phyloP scores from a whole-genome alignment of 2,329 filamentous ascomycete genomes.

The Saccharata proteae region DNA sequence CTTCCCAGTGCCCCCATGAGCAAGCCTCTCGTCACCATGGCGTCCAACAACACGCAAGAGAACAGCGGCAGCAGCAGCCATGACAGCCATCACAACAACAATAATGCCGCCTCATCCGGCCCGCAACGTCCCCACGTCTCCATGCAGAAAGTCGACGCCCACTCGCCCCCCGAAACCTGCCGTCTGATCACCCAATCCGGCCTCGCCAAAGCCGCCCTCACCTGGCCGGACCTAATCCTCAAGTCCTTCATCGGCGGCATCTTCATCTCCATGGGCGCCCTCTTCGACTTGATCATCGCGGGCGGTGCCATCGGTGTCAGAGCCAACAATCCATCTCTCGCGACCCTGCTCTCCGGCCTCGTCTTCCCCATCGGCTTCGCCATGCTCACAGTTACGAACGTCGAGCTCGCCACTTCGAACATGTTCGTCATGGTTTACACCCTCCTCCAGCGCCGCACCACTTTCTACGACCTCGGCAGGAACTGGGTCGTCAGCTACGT shows the following conservation, averaged over 20 bases:
- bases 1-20: no score
- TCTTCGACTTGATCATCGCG: constrained; percentile 22
- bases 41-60: no score
- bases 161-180: constrained; percentile 10
- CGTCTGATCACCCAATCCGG: constrained; percentile 9
- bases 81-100: no score
- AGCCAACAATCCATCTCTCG: constrained; percentile 10
- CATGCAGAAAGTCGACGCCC: constrained; percentile 8
- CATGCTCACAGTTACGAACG: constrained; percentile 11
- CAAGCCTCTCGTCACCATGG: no score
- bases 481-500: constrained; percentile 12
- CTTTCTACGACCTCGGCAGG: constrained; percentile 8
- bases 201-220: constrained; percentile 14
- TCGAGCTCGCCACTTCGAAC: constrained; percentile 12
- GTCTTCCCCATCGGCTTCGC: constrained; percentile 11
- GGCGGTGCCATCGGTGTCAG: constrained; percentile 16
- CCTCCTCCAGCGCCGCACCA: constrained; percentile 7
- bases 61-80: no score
- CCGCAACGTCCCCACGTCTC: no score
- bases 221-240: constrained; percentile 19
- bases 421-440: constrained; percentile 13
- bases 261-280: constrained; percentile 23
- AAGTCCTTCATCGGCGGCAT: constrained; percentile 20
- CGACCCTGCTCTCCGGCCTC: constrained; percentile 9
- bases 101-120: no score